A percentile compares a stretch with the other conserved stretches of the same genome.
These are phyloP conservation scores for Elymus sibiricus DNA, from an alignment of 176 grass and related monocot species.

Conservation along the genomic window DNA sequence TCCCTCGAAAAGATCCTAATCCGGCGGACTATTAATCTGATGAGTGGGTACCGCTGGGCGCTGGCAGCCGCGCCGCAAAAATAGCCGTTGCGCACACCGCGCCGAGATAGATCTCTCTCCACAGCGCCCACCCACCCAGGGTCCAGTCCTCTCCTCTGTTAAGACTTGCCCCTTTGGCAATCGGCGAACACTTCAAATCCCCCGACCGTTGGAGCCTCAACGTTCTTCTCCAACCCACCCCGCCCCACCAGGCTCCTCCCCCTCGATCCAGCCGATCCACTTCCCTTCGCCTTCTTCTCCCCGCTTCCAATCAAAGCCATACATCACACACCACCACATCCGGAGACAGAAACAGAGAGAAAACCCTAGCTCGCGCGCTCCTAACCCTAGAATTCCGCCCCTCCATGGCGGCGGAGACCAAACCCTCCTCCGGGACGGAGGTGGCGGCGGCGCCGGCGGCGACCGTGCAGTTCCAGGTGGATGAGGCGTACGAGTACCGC, in stretches of 20 bases:
- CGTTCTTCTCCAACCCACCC: constrained; percentile 38
- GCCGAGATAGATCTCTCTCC: neutral
- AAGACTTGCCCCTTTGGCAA: neutral
- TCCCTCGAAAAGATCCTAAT: too few relatives aligned
- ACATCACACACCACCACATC: neutral
- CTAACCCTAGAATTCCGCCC: neutral
- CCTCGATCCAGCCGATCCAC: neutral
- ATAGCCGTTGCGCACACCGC: constrained; percentile 40
- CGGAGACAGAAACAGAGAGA: neutral
- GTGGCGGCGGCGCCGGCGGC: neutral
- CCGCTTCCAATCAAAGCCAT: neutral
- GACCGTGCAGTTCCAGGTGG: constrained; percentile 37
- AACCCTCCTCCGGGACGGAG: constrained; percentile 8
- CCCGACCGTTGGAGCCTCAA: constrained; percentile 65
- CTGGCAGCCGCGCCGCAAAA: neutral
- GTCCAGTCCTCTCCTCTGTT: neutral
- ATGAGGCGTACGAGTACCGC: constrained; percentile 80
- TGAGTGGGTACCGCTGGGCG: too few relatives aligned
- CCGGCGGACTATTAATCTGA: too few relatives aligned
- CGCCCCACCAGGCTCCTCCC: neutral
- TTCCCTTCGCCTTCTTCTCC: neutral
- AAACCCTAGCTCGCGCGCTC: neutral
- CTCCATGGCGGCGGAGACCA: constrained; percentile 41
- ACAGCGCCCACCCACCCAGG: neutral
- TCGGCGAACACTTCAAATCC: constrained; percentile 45